These are phyloP conservation scores for Kurtzmaniella quercitrusa DNA, from an alignment of 1,139 yeast species.

Conservation along the genomic window DNA sequence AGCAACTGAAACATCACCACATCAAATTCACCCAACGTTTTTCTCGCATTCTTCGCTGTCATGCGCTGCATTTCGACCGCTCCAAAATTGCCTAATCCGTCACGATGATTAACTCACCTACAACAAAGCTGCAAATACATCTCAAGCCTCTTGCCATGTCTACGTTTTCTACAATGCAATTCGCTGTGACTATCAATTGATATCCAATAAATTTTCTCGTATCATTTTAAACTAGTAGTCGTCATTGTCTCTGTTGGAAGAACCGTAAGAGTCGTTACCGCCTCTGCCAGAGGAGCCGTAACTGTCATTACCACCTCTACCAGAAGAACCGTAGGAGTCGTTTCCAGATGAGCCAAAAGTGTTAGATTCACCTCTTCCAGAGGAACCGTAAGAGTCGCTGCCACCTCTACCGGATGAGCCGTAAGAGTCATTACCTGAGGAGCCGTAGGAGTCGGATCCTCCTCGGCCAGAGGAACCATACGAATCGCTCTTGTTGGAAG, in stretches of 20 bases:
- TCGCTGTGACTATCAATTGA: neutral
- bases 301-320: conserved; percentile 12
- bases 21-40: too few species aligned
- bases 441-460: conserved; percentile 11
- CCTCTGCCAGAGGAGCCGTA: conserved; percentile 10
- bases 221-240: conserved; percentile 11
- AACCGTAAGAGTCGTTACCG: conserved; percentile 12
- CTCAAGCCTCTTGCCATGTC: too few species aligned
- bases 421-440: conserved; percentile 13
- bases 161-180: neutral
- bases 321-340: conserved; percentile 18
- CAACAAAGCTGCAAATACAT: neutral
- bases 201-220: neutral
- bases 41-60: too few species aligned
- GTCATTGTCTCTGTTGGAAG: conserved; percentile 15
- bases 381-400: conserved; percentile 14
- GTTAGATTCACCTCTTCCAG: conserved; percentile 8
- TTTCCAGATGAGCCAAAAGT: conserved; percentile 18
- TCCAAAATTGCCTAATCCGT: too few species aligned
- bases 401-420: conserved; percentile 15
- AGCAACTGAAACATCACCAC: too few species aligned
- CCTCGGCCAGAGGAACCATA: conserved; percentile 7
- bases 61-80: too few species aligned
- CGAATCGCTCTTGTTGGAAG: conserved; percentile 11
- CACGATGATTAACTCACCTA: too few species aligned